These are phyloP conservation scores for Cicer yamashitae DNA, from an alignment of 306 rosid species.

Conservation along the genomic window DNA sequence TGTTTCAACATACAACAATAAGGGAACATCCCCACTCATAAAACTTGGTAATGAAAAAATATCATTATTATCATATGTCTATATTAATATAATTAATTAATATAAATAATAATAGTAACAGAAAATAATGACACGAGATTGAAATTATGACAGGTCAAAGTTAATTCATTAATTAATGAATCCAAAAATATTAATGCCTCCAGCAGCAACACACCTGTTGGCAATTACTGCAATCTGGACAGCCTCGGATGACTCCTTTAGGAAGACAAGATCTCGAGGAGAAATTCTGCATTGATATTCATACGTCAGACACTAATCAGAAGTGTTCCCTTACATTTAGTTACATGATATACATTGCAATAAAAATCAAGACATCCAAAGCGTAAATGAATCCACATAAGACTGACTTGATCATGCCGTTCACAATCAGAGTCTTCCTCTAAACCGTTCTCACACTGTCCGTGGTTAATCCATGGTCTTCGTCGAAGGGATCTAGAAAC, in stretches of 20 bases:
- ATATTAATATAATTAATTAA: constrained; percentile 13
- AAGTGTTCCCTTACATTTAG: constrained; percentile 34
- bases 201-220: constrained; percentile 67
- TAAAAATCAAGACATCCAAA: constrained; percentile 43
- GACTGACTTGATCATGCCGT: constrained; percentile 72
- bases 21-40: constrained; percentile 33
- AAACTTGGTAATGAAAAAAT: constrained; percentile 39
- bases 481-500: constrained; percentile 71
- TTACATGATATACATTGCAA: constrained; percentile 19
- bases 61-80: neutral
- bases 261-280: constrained; percentile 63
- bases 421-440: constrained; percentile 78
- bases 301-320: constrained; percentile 47
- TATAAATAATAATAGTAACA: constrained; percentile 15
- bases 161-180: constrained; percentile 33
- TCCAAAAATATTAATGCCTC: constrained; percentile 13
- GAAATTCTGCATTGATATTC: constrained; percentile 66
- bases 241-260: constrained; percentile 90
- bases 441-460: constrained; percentile 53
- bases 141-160: neutral
- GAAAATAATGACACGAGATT: constrained; percentile 23
- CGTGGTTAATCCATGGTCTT: constrained; percentile 71
- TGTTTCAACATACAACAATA: constrained; percentile 21
- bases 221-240: constrained; percentile 82
- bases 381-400: constrained; percentile 32